A percentile compares a stretch with the other conserved stretches of the same genome.
Conservation (phyloP, 768 basidiomycete species). For the Pholiota molesta region DNA sequence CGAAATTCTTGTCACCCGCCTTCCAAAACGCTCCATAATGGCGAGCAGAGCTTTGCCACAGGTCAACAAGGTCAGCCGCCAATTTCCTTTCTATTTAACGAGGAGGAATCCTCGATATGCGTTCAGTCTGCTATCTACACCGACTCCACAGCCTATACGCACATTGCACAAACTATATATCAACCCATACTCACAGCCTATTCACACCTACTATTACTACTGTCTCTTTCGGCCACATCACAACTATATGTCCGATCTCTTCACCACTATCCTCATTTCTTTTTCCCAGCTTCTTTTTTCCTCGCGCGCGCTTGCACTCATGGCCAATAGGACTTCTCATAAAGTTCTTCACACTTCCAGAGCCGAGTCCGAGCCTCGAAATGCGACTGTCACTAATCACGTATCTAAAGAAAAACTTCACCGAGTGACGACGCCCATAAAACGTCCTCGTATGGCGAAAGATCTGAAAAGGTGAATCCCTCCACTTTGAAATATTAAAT, state of each 20-base stretch:
- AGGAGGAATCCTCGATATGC: background rate
- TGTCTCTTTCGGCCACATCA: slow-evolving; percentile 1
- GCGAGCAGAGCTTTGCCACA: too few species aligned
- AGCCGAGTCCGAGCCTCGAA: background rate
- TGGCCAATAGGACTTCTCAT: slow-evolving; percentile 13
- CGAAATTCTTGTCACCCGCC: too few species aligned
- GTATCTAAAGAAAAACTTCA: background rate
- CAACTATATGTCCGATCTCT: slow-evolving; percentile 17
- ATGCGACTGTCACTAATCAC: background rate
- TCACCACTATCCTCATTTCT: slow-evolving; percentile 18
- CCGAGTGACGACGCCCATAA: background rate
- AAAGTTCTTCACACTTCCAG: slow-evolving; percentile 1
- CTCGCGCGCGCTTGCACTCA: slow-evolving; percentile 15
- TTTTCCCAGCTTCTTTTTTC: slow-evolving; percentile 21
- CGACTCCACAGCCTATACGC: slow-evolving; percentile 3
- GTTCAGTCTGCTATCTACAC: background rate
- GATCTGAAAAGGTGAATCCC: background rate
- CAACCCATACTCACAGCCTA: background rate
- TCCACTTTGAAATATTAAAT: background rate
- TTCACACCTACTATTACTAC: background rate
- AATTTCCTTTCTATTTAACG: background rate
- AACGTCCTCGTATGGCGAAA: too few species aligned
- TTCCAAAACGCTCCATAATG: too few species aligned
- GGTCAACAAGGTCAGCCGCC: background rate
- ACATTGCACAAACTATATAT: background rate